Conservation (phyloP, 2,329 filamentous ascomycete genomes). For the Hortaea werneckii region DNA sequence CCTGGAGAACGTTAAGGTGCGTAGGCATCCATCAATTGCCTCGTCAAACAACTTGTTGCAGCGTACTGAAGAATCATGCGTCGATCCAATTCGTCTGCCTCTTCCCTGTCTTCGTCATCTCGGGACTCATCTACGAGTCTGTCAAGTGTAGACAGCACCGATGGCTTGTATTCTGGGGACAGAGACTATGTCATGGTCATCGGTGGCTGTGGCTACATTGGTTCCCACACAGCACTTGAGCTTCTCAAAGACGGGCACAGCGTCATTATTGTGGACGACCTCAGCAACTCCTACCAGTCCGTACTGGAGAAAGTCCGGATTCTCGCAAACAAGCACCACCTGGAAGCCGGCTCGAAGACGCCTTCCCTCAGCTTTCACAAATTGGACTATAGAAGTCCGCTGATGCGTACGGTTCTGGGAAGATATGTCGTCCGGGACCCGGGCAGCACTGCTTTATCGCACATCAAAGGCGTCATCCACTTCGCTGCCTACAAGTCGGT, state of each 20-base stretch:
- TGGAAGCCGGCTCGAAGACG: slow-evolving; percentile 29
- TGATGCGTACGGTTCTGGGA: slow-evolving; percentile 2
- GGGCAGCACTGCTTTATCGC: too few relatives aligned
- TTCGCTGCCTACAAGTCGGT: slow-evolving; percentile 61
- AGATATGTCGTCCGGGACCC: too few relatives aligned
- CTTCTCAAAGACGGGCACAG: slow-evolving; percentile 45
- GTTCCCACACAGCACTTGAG: slow-evolving; percentile 46
- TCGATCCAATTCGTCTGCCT: too few relatives aligned
- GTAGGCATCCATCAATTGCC: too few relatives aligned
- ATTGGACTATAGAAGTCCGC: slow-evolving; percentile 37
- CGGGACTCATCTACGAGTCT: too few relatives aligned
- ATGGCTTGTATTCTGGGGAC: too few relatives aligned
- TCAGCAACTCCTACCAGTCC: slow-evolving; percentile 35
- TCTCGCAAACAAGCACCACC: slow-evolving; percentile 30
- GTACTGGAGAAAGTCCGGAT: slow-evolving; percentile 28
- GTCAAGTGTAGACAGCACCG: too few relatives aligned
- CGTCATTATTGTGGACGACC: slow-evolving; percentile 38
- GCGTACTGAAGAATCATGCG: too few relatives aligned
- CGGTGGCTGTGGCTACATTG: slow-evolving; percentile 47
- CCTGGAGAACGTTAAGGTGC: too few relatives aligned
- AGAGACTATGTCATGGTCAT: slow-evolving; percentile 24
- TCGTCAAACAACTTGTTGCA: too few relatives aligned
- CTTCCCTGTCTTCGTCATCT: too few relatives aligned
- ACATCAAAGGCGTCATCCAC: slow-evolving; percentile 55
- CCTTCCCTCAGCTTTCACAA: slow-evolving; percentile 38